phyloP scores from a whole-genome alignment of 257 asterid genomes.

The Fraxinus anomala region DNA sequence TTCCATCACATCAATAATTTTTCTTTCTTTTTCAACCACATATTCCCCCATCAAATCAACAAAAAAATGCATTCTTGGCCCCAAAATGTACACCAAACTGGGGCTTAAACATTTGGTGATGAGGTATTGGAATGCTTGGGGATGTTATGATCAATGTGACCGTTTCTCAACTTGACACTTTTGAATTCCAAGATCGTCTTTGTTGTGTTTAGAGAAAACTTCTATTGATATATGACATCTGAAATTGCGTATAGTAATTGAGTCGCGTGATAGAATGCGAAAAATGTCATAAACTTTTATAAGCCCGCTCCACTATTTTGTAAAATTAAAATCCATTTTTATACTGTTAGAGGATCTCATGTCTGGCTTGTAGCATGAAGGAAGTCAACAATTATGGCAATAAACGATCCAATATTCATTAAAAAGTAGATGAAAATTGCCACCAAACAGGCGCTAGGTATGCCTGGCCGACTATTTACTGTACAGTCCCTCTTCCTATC shows the following conservation, averaged over 20 bases:
- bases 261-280: constrained; percentile 28
- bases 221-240: constrained; percentile 40
- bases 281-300: constrained; percentile 30
- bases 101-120: constrained; percentile 42
- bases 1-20: too few relatives aligned
- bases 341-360: too few relatives aligned
- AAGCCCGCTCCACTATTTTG: too few relatives aligned
- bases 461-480: constrained; percentile 40
- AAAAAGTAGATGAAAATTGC: too few relatives aligned
- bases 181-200: constrained; percentile 39
- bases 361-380: too few relatives aligned
- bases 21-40: too few relatives aligned
- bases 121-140: not conserved
- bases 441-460: not conserved
- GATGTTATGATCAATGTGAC: not conserved
- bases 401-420: too few relatives aligned
- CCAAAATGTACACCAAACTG: too few relatives aligned
- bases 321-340: too few relatives aligned
- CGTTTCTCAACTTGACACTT: constrained; percentile 44
- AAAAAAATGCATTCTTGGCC: too few relatives aligned
- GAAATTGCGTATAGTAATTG: constrained; percentile 20
- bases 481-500: constrained; percentile 42
- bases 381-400: too few relatives aligned
- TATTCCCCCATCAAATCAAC: too few relatives aligned
- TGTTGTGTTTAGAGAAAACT: constrained; percentile 33